phyloP scores from a whole-genome alignment of 1,284 basidiomycete genomes.

The Dichomitus squalens region DNA sequence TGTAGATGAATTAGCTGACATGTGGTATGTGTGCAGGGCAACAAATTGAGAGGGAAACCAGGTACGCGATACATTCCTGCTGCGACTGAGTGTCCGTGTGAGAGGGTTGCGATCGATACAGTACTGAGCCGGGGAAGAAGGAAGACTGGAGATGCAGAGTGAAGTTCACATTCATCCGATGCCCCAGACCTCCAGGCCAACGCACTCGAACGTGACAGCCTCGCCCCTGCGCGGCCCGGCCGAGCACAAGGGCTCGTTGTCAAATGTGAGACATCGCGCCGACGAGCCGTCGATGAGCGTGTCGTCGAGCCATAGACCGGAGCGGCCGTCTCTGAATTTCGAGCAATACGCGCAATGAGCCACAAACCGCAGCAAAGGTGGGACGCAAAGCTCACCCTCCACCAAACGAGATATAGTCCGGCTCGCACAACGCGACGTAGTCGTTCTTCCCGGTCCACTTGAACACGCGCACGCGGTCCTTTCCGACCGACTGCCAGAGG shows the following conservation, averaged over 20 bases:
- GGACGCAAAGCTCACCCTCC: slow-evolving; percentile 70
- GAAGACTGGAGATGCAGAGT: too few relatives aligned
- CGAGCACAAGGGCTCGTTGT: slow-evolving; percentile 81
- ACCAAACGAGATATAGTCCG: slow-evolving; percentile 82
- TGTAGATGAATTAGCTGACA: too few relatives aligned
- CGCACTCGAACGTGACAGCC: slow-evolving; percentile 74
- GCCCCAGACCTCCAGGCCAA: slow-evolving; percentile 87
- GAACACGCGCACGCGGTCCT: slow-evolving; percentile 61
- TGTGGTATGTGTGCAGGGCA: too few relatives aligned
- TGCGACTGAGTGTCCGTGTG: too few relatives aligned
- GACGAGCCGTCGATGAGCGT: slow-evolving; percentile 84
- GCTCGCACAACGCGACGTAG: slow-evolving; percentile 88
- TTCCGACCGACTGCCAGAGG: slow-evolving; percentile 61
- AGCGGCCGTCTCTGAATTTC: slow-evolving; percentile 72
- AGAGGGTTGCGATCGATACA: too few relatives aligned
- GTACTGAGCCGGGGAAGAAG: too few relatives aligned
- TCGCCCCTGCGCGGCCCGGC: slow-evolving; percentile 47
- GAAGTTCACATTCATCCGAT: slow-evolving; percentile 48
- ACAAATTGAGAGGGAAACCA: too few relatives aligned
- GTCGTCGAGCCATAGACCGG: slow-evolving; percentile 90
- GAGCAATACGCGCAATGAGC: neutral
- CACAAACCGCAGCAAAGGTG: neutral
- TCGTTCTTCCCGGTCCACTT: slow-evolving; percentile 91
- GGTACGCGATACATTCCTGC: too few relatives aligned
- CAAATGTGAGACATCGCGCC: slow-evolving; percentile 84